Evolutionary conservation across 2,329 filamentous ascomycete species (phyloP), one percentile per base, ranked within the genome.

Genomic region (Colletotrichum sp.): DNA sequence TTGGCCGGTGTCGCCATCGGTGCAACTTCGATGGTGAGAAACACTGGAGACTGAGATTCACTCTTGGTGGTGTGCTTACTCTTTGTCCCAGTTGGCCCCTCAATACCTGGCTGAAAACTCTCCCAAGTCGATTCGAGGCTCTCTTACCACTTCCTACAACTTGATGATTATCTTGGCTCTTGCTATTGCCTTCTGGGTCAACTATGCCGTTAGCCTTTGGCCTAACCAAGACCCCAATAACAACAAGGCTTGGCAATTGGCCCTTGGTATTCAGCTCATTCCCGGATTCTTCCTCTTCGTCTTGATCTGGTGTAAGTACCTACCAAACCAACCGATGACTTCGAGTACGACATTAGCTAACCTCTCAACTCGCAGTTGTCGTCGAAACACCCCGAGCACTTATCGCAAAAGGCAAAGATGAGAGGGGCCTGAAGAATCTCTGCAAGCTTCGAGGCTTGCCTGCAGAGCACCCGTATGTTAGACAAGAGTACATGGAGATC

Each of bases 51-150:
- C 12, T 26, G 5, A 15, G 18, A 34, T 24, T 28, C 1, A 18
- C 15, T 39, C 3, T 24, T 10, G 8, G 3, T n/a, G 28, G 24
- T 62, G 16, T 12, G 18, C 15, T 18, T 1, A 18, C 10, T 8
- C 26, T 16, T 34, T 15, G 2, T 5, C 5, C 6, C 24, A 78
- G 82, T 71, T 86, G 57, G 84, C 84, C 2, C 86, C 86, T 10
- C 83, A 86, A 32, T 87, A 84, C 71, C 80, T 87, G 1, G 83
- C 84, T 2, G 86, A 87, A 71, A 86, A 85, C 67, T 82, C 83
- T 0, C 86, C 85, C 5, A 86, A 85, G 67, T 83, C 83, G 9
- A 81, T 87, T 18, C 82, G 85, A 68, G 86, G 85, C 1, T 83
- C 84, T 3, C 80, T 87, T 49, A 86, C 85, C 3, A 84, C 85